Evolutionary conservation across 148 eudicot species (phyloP).

Genomic region (Amaranthus palmeri): DNA sequence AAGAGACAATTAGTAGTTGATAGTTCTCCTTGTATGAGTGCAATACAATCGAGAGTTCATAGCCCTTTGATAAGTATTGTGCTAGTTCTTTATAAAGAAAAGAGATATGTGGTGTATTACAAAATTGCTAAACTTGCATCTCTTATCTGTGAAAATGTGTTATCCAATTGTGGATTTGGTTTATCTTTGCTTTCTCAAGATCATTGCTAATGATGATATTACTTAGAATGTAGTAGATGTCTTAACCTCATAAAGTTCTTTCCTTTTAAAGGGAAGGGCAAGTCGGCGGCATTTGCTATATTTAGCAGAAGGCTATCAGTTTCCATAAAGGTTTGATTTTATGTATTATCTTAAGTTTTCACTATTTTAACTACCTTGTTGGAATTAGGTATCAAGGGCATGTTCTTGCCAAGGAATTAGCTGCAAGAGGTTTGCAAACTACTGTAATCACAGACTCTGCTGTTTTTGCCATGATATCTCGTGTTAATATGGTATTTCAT

Average conservation of each 20-base stretch:
- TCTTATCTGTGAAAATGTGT: no score
- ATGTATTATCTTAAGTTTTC: constrained; percentile 6
- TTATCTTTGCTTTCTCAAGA: no score
- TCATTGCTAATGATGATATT: neutral
- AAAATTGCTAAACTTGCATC: neutral
- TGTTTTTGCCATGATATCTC: constrained; percentile 96
- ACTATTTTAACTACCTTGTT: constrained; percentile 13
- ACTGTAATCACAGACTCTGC: constrained; percentile 98
- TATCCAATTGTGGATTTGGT: neutral
- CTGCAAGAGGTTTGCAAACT: constrained; percentile 81
- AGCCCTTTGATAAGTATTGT: neutral
- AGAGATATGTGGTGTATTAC: neutral
- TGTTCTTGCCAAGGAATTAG: constrained; percentile 88
- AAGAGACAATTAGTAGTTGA: neutral
- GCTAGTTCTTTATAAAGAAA: neutral
- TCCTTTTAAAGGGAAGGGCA: neutral
- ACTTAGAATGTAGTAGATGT: neutral
- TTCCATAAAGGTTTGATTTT: neutral
- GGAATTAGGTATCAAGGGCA: constrained; percentile 84
- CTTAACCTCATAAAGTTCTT: neutral
- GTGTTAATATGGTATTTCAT: constrained; percentile 84
- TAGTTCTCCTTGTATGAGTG: neutral
- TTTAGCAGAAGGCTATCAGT: neutral
- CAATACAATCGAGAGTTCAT: neutral
- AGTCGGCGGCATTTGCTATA: no score